Conservation (phyloP, 2,329 filamentous ascomycete species). For the Cephalotrichum gorgonifer region DNA sequence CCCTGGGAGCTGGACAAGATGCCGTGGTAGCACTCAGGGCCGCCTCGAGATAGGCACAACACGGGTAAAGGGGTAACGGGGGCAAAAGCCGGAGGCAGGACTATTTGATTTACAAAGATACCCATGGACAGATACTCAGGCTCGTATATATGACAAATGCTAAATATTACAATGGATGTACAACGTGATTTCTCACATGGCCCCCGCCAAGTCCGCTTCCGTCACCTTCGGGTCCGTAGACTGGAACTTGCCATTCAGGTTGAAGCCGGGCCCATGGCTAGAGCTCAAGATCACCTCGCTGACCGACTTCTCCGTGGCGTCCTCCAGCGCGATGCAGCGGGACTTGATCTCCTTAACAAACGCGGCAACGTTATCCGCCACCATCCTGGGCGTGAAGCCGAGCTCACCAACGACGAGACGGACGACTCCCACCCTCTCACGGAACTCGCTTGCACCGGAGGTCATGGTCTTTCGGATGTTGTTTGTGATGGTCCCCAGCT, state of each 20-base stretch:
- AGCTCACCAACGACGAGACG: conserved; percentile 86
- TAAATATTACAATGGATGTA: conserved; percentile 7
- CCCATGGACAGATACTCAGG: conserved; percentile 1
- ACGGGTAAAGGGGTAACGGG: conserved; percentile 22
- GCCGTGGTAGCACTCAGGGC: conserved; percentile 23
- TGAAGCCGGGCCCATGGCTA: conserved; percentile 78
- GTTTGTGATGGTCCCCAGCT: conserved; percentile 79
- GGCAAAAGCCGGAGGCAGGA: conserved; percentile 6
- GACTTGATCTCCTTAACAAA: conserved; percentile 69
- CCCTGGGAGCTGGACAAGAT: conserved; percentile 40
- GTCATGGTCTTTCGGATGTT: conserved; percentile 66
- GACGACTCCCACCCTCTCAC: conserved; percentile 75
- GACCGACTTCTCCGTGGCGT: conserved; percentile 31
- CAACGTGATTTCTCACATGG: conserved; percentile 32
- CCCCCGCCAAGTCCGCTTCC: conserved; percentile 38
- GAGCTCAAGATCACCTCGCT: conserved; percentile 70
- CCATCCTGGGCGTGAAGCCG: conserved; percentile 75
- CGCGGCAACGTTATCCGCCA: conserved; percentile 73
- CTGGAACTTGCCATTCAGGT: conserved; percentile 69
- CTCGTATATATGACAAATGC: conserved; percentile 1
- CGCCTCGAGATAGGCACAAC: conserved; percentile 11
- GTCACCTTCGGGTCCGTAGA: conserved; percentile 47
- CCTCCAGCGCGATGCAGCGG: conserved; percentile 63
- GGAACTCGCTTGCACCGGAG: conserved; percentile 75
- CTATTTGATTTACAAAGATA: conserved; percentile 6